A percentile compares a stretch with the other conserved stretches of the same genome.
Evolutionary conservation across 192 early-diverging fungal species (phyloP).

Genomic region (Coemansia sp.): DNA sequence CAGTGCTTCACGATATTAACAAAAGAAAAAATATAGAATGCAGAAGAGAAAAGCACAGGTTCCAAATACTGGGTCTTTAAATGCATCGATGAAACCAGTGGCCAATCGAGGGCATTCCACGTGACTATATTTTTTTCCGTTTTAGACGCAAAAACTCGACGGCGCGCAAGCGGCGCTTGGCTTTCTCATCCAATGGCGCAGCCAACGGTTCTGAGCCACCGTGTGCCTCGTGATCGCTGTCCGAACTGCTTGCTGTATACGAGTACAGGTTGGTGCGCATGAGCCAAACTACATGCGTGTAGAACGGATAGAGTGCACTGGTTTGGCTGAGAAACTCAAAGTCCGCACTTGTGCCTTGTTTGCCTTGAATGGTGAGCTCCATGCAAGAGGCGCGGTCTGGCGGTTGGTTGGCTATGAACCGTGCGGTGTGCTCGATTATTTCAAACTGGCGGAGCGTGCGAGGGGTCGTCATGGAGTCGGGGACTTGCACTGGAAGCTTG

Average conservation of each 20-base stretch:
- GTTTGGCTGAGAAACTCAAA: conserved; percentile 67
- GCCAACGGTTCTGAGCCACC: conserved; percentile 15
- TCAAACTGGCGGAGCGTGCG: conserved; percentile 56
- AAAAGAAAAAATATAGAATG: not conserved
- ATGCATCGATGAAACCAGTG: not conserved
- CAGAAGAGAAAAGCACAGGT: too few species aligned
- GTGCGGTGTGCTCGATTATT: conserved; percentile 70
- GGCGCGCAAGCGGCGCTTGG: conserved; percentile 28
- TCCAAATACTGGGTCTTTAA: not conserved
- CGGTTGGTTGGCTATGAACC: conserved; percentile 57
- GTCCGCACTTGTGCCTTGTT: conserved; percentile 66
- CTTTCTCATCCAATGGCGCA: conserved; percentile 22
- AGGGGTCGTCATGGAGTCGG: conserved; percentile 43
- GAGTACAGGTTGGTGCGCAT: conserved; percentile 60
- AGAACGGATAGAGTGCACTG: conserved; percentile 65
- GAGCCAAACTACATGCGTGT: conserved; percentile 63
- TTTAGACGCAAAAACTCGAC: conserved; percentile 20
- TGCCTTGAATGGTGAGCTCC: conserved; percentile 72
- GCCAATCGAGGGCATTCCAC: not conserved
- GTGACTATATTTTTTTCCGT: conserved; percentile 6
- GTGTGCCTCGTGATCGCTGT: conserved; percentile 1
- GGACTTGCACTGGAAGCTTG: conserved; percentile 15
- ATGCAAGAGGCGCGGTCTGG: conserved; percentile 55
- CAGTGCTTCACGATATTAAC: too few species aligned
- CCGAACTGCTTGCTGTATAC: conserved; percentile 27